phyloP scores from a whole-genome alignment of 257 asterid species.

The Eustoma russellianum region DNA sequence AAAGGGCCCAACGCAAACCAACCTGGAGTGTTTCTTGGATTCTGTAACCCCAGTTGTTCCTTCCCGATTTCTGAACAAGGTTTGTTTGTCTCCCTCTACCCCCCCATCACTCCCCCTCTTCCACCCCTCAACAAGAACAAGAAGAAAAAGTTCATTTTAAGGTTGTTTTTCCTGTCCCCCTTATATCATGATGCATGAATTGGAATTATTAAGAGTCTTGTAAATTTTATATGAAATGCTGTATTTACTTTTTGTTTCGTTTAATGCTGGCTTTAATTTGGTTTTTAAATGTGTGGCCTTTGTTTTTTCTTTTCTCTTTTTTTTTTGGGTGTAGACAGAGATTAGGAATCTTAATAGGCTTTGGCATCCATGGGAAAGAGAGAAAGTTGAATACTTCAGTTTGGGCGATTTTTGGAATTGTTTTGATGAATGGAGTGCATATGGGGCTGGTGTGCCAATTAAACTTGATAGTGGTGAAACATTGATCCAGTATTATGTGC shows the following conservation, averaged over 20 bases:
- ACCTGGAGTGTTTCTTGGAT: constrained; percentile 15
- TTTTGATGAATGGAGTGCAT: constrained; percentile 30
- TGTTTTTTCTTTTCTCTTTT: not conserved
- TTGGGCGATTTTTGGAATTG: constrained; percentile 18
- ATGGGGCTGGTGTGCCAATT: constrained; percentile 20
- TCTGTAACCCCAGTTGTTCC: constrained; percentile 19
- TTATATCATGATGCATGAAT: not conserved
- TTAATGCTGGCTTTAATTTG: not conserved
- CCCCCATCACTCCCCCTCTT: not conserved
- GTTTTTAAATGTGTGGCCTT: not conserved
- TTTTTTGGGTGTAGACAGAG: constrained; percentile 3
- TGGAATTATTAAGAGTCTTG: not conserved
- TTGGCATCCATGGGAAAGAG: constrained; percentile 7
- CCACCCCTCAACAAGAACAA: not conserved
- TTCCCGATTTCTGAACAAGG: constrained; percentile 13
- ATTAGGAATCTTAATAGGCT: constrained; percentile 6
- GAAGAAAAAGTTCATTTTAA: too few relatives aligned
- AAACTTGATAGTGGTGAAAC: constrained; percentile 1
- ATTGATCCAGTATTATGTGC: constrained; percentile 19
- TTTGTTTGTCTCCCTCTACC: not conserved
- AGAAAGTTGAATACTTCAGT: constrained; percentile 9
- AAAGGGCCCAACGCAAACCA: constrained; percentile 1
- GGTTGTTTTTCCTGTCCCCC: too few relatives aligned
- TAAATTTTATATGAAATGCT: too few relatives aligned
- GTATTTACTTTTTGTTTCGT: not conserved